Evolutionary conservation across 345 rosid genomes (phyloP), one percentile per base, ranked within the genome.

Genomic region (Excoecaria cochinchinensis): DNA sequence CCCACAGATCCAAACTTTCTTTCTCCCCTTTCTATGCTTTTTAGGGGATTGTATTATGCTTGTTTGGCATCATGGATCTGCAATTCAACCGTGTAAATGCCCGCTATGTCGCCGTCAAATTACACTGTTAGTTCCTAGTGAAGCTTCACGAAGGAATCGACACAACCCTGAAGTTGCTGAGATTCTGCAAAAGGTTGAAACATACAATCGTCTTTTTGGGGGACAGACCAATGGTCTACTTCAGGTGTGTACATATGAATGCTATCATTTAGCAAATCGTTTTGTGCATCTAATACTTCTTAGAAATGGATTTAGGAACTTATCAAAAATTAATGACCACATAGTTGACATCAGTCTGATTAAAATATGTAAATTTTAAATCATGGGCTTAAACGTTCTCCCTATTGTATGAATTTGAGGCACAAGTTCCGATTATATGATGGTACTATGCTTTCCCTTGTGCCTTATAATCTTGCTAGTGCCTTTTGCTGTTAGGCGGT

Each of bases 31-130:
- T 42, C 1, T 59, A 9, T 61, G 59, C 14, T 74, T 4, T 68
- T 25, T 70, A 93, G 98, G 96, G 17, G 79, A 84, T 70, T 95
- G 99, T 72, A 93, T 95, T 40, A 88, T 95, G 94, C 90, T 81
- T 67, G 94, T 91, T 69, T 92, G 98, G 96, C 86, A 85, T 58
- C 96, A 91, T 69, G 93, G 90, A 61, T 89, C 94, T 8, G 73
- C 91, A 36, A 39, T 90, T 44, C 93, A 85, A 53, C 88, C 96
- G 8, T 95, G 98, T 75, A 90, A 82, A 77, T 95, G 99, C 71
- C 98, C 99, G 0, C 73, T 95, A 63, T 95, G 99, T 82, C 97
- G 97, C 50, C 89, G 99, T 65, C 84, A 77, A 72, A 93, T 95
- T 59, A 90, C 97, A 55, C 81, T 95, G 71, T 73, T 95, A 71